These are phyloP conservation scores for Phaseolus coccineus DNA, from an alignment of 331 rosid genomes.

Conservation along the genomic window DNA sequence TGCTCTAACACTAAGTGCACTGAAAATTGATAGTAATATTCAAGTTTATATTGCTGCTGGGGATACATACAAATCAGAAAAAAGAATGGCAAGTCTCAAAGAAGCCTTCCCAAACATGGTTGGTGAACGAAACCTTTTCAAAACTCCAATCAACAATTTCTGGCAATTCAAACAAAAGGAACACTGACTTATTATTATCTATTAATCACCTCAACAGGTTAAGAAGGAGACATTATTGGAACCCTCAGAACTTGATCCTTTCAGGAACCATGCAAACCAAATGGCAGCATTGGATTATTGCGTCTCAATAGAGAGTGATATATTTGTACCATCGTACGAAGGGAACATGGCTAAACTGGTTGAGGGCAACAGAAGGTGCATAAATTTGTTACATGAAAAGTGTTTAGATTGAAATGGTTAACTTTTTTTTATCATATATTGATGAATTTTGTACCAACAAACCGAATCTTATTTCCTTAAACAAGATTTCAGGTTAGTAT, in stretches of 20 bases:
- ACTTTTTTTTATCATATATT: too few species aligned
- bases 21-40: slow-evolving; percentile 62
- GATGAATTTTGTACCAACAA: too few species aligned
- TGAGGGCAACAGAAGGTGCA: slow-evolving; percentile 85
- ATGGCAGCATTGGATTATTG: slow-evolving; percentile 90
- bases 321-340: slow-evolving; percentile 72
- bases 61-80: slow-evolving; percentile 71
- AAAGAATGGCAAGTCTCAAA: slow-evolving; percentile 60
- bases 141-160: slow-evolving; percentile 13
- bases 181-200: background rate
- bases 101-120: slow-evolving; percentile 76
- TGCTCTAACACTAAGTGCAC: slow-evolving; percentile 65
- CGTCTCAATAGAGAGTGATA: slow-evolving; percentile 80
- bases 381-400: too few species aligned
- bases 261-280: slow-evolving; percentile 74
- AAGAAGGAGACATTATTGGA: slow-evolving; percentile 75
- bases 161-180: background rate
- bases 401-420: too few species aligned
- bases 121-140: slow-evolving; percentile 37
- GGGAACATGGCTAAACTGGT: slow-evolving; percentile 92
- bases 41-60: slow-evolving; percentile 88
- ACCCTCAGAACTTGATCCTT: slow-evolving; percentile 67
- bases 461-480: too few species aligned
- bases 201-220: slow-evolving; percentile 51
- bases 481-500: too few species aligned